Base-by-base conservation (phyloP, 2,329 filamentous ascomycete genomes). In the Elsinoe fawcettii region DNA sequence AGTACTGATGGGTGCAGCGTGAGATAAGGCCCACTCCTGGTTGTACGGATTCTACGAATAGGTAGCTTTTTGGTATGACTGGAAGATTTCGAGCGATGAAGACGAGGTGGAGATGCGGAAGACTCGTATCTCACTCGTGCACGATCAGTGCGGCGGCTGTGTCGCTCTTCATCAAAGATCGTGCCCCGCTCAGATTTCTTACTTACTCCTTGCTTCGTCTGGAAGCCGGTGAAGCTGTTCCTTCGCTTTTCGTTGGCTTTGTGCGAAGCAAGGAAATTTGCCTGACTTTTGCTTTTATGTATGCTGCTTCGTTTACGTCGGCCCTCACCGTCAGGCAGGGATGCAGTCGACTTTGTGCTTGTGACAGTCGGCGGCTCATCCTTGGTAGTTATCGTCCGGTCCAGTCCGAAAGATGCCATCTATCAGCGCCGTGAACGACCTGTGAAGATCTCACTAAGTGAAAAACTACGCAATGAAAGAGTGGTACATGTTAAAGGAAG, bases 241-340 rank as follows among this genome's bases (percentile, higher is more conserved):
- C 30, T 32, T 18, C 25, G 27, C 18, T 32, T 39, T 12, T 39
- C 16, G 12, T 30, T 36, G 34, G 30, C 25, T 20, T 23, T 9
- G 7, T 20, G 11, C 8, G 49, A 53, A 22, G 32, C 32, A 53
- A 39, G 49, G 49, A 53, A 20, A 25, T 53, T 39, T 37, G 49
- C 34, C 49, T 53, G 49, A 25, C 49, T 53, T 25, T 53, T 53
- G 20, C 49, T 53, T 20, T 34, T 53, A 4, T 53, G 30, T 34
- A 53, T 30, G 49, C 49, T 37, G 49, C 20, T 53, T 16, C 18
- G 27, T 5, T 30, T 53, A 1, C 11, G 4, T 53, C 5, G 49
- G 6, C 11, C 16, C 9, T 51, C 27, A 8, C 7, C 14, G 9
- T 36, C 47, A 20, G 25, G 25, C 27, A 51, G n/a, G 3, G 47